A percentile compares a stretch with the other conserved stretches of the same genome.
These are phyloP conservation scores for Thozetella sp. DNA, from an alignment of 495 filamentous ascomycete genomes.

Conservation along the genomic window DNA sequence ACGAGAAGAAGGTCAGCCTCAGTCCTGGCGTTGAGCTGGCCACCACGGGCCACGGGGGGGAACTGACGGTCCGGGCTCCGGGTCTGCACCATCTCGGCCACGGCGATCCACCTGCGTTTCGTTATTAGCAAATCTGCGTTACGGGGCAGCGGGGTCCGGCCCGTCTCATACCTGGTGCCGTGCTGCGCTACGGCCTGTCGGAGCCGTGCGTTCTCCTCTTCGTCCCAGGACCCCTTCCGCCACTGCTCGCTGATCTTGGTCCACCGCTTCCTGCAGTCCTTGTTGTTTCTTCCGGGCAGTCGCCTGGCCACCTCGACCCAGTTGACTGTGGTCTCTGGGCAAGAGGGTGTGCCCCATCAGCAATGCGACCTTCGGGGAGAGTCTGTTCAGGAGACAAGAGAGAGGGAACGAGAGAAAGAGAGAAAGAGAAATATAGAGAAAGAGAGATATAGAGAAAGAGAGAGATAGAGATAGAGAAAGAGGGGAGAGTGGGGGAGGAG, in stretches of 20 bases:
- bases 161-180: neutral
- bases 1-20: neutral
- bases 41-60: neutral
- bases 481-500: no score
- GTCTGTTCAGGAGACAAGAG: no score
- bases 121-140: neutral
- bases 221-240: neutral
- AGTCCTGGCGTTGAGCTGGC: neutral
- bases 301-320: neutral
- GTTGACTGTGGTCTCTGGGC: neutral
- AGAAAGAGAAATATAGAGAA: no score
- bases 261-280: neutral
- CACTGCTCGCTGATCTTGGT: constrained; percentile 3
- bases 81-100: neutral
- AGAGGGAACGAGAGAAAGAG: no score
- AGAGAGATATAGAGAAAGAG: no score
- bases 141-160: no score
- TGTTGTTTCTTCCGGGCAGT: neutral
- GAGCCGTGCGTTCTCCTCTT: neutral
- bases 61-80: neutral
- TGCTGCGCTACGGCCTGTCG: neutral
- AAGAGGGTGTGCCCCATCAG: neutral
- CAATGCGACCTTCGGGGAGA: no score
- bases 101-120: neutral
- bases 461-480: no score